Base-by-base conservation (phyloP, 2,329 filamentous ascomycete genomes). In the Nigrospora sphaerica region DNA sequence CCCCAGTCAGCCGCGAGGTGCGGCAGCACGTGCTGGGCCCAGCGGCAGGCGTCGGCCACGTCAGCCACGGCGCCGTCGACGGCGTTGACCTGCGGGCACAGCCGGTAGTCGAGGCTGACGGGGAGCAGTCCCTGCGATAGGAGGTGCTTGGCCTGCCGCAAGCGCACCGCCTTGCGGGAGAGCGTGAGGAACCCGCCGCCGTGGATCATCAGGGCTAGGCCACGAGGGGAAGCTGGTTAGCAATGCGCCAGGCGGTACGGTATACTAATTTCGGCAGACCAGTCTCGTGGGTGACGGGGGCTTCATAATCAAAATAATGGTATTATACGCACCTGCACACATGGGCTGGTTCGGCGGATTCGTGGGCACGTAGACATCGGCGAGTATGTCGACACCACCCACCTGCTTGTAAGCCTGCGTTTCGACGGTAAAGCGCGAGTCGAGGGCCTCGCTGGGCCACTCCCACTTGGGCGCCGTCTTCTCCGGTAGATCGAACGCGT, bases 1-100 rank as follows among this genome's bases (percentile, higher is more conserved):
- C 28, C 23, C 9, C 13, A 32, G 7, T 36, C 35, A 18, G 19
- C 23, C 17, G 28, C 17, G 41, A 71, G 18, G 1, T 52, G 28
- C 0, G 60, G 62, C 2, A 75, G 57, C 0, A 47, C 51, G 0
- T 57, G 48, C 2, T 66, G 59, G 0, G 62, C 61, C 71, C 72
- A 77, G 0, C 44, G 10, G 1, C 71, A 56, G 1, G 72, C 70
- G 49, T 74, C 69, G 13, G 62, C 55, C 1, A 67, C 61, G 50
- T 78, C 75, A 3, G 52, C 50, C 55, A 78, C 67, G 0, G 75
- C 64, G 0, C 75, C 75, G 2, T 73, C 65, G 4, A 62, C 41
- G 3, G 78, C 52, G 17, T 57, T 68, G 3, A 67, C 60, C 38
- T 77, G 71, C 0, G 74, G 75, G 46, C 73, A 77, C 1, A 78